Conservation (phyloP, 2,329 filamentous ascomycete genomes). For the Ophiosphaerella narmari region DNA sequence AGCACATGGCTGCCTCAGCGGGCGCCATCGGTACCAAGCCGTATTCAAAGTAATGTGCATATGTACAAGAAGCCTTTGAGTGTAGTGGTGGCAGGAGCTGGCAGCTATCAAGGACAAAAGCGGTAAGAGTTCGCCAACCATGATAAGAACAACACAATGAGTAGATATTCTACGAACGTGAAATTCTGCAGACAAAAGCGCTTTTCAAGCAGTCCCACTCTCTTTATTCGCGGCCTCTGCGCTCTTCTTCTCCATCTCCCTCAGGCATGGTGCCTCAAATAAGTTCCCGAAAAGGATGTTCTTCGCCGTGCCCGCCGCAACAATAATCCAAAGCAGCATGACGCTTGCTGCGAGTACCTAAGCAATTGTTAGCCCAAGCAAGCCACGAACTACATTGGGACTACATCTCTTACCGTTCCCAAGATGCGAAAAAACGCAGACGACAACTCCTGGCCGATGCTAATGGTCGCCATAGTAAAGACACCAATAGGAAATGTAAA, state of each 20-base stretch:
- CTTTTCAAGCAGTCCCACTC: neutral
- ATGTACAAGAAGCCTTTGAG: no score
- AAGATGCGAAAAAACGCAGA: slow-evolving; percentile 61
- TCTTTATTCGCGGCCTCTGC: slow-evolving; percentile 10
- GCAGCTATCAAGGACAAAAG: no score
- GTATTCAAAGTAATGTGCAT: no score
- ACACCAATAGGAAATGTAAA: slow-evolving; percentile 65
- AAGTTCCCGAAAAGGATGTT: slow-evolving; percentile 55
- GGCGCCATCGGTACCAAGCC: no score
- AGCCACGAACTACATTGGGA: neutral
- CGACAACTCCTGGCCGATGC: slow-evolving; percentile 56
- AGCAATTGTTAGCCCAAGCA: neutral
- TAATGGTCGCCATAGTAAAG: slow-evolving; percentile 46
- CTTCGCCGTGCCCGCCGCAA: slow-evolving; percentile 54
- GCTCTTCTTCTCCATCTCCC: slow-evolving; percentile 32
- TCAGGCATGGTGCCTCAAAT: slow-evolving; percentile 60
- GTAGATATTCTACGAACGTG: no score
- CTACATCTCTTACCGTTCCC: slow-evolving; percentile 47
- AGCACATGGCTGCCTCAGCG: neutral
- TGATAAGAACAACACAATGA: no score
- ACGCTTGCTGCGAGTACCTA: slow-evolving; percentile 56
- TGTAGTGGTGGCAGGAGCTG: no score
- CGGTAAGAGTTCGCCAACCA: no score
- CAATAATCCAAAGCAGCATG: slow-evolving; percentile 59
- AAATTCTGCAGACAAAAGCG: no score